Evolutionary conservation across 176 grass and related monocot species (phyloP).

Genomic region (Triticum urartu): DNA sequence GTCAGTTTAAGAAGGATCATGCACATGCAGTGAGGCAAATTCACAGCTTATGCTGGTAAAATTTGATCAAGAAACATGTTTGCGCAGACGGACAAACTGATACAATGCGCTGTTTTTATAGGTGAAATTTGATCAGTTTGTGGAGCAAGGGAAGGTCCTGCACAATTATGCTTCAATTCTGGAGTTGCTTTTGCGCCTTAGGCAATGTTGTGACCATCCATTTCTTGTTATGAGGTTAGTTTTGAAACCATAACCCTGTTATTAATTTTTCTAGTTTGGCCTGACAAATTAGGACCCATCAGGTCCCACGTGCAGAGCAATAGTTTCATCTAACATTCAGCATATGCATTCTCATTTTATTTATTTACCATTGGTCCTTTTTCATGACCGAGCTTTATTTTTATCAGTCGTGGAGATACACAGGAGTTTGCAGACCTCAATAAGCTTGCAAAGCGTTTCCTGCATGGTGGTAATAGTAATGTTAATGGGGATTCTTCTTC

Average conservation of each 20-base stretch:
- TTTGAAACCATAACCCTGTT: conserved; percentile 18
- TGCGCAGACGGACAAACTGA: conserved; percentile 21
- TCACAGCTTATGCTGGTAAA: conserved; percentile 54
- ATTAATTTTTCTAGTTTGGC: neutral
- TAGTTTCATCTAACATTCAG: conserved; percentile 16
- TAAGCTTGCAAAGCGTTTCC: conserved; percentile 81
- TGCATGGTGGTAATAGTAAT: conserved; percentile 53
- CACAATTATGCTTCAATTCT: conserved; percentile 99
- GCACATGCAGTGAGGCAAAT: conserved; percentile 8
- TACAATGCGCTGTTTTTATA: conserved; percentile 30
- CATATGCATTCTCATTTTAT: neutral
- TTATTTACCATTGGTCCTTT: conserved; percentile 13
- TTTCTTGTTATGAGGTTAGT: conserved; percentile 96
- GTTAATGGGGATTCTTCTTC: conserved; percentile 45
- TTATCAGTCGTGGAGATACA: conserved; percentile 87
- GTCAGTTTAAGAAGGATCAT: conserved; percentile 14
- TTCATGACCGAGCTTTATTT: conserved; percentile 31
- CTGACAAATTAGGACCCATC: neutral
- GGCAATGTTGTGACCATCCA: conserved; percentile 98
- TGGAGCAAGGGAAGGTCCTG: conserved; percentile 96
- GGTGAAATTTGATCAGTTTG: conserved; percentile 98
- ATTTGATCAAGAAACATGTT: conserved; percentile 49
- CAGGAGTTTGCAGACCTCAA: conserved; percentile 91
- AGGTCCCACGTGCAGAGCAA: neutral
- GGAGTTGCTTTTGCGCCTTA: conserved; percentile 94